Evolutionary conservation across 169 alveolate genomes (phyloP), one percentile per base, ranked within the genome.

Genomic region (Eimeria sp.): DNA sequence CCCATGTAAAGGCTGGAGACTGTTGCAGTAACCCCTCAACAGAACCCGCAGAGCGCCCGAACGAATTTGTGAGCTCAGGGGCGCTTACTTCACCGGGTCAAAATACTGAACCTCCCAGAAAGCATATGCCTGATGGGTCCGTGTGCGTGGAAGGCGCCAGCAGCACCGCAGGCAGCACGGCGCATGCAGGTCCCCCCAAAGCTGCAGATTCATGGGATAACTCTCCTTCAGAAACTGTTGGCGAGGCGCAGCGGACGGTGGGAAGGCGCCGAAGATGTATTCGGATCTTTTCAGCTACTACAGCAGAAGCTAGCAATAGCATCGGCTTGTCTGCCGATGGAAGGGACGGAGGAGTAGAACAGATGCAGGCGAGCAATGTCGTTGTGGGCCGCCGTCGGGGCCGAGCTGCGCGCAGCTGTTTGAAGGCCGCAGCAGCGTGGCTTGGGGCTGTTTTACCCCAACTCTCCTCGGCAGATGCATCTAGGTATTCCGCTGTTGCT

Each of bases 351-450:
- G 78, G 58, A 20, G 54, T 52, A 23, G 40, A 40, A 49, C 62
- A 60, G 37, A 46, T 58, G 78, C 64, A 62, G 46, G 40, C 23
- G 27, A 9, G 60, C 78, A 37, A 43, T 49, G 37, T 37, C 8
- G 71, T 62, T 40, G n/a, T 62, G 9, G 91, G 91, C 58, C 76
- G 91, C 60, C 60, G 76, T 25, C 77, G 91, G 40, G 91, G 91
- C 64, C 91, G 91, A 11, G 91, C 91, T 49, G 91, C 80, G 13
- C 91, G 91, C 54, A 60, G 11, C 80, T 85, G 91, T 85, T 62
- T 85, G 9, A 60, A 62, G 91, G 91, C 91, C 18, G 71, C 91
- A 62, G 80, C 91, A 49, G 91, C 91, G 1, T 85, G 91, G 91
- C 78, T 85, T 6, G 91, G 80, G 43, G 91, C 91, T 37, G 58